Base-by-base conservation (phyloP, 352 stramenopile species). In the Globisporangium apiculatum region DNA sequence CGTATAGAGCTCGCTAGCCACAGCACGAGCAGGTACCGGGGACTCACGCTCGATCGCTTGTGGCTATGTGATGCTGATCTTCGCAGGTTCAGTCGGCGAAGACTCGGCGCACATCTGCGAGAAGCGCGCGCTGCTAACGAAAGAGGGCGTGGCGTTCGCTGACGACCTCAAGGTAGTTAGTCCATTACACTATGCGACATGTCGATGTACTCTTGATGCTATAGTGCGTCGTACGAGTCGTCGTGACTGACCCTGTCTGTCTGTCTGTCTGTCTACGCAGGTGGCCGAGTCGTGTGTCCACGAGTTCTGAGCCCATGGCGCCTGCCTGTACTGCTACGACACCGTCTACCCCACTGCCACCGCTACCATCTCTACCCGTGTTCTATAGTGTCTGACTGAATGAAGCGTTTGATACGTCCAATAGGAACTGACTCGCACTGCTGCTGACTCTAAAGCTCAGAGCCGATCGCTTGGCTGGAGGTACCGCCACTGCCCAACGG, bases 401-500 rank as follows among this genome's bases (percentile, higher is more conserved):
- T 17, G 42, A 47, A 47, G 42, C 45, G 7, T n/a, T 35, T 5
- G 9, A 5, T 49, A 49, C 24, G n/a, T 35, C n/a, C 8, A 35
- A 49, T 4, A 7, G 5, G 45, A 10, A 5, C 45, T 35, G 5
- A 48, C 7, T 36, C 12, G 42, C 11, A 12, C 14, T 45, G 41
- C 41, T 45, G 42, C n/a, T 40, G 8, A 10, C 24, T 10, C 48
- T 14, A 8, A 43, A 1, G n/a, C 36, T 43, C 43, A 77, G 65
- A 89, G 66, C 43, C 70, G 72, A 68, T 90, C 81, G 10, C 67
- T 86, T 9, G 73, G 77, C 50, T 89, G 79, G 49, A 89, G 68
- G 62, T 92, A 94, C 59, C 81, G 75, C 86, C 86, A 96, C 54
- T 90, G 71, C 8, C 86, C 85, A 2, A 84, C 60, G 9, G 79